phyloP scores from a whole-genome alignment of 352 stramenopile species.

The Pythium folliculosum region DNA sequence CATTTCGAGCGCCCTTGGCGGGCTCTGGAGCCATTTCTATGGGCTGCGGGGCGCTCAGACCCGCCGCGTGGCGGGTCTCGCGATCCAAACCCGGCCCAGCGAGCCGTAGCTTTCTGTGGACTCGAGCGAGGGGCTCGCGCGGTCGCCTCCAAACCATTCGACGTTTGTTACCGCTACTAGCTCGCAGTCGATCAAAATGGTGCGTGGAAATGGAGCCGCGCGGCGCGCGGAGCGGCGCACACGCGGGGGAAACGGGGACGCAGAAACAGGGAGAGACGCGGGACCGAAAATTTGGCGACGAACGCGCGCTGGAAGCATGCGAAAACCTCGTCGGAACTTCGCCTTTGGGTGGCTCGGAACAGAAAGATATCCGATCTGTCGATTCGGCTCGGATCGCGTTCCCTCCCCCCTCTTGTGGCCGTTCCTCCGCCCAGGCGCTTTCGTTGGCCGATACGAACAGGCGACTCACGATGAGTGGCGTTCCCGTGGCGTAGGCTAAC shows the following conservation, averaged over 20 bases:
- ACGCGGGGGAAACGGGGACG: not conserved
- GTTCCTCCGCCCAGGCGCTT: not conserved
- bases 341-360: not conserved
- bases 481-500: constrained; percentile 28
- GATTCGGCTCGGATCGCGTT: not conserved
- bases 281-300: constrained; percentile 6
- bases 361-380: not conserved
- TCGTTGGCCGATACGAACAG: not conserved
- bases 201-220: constrained; percentile 16
- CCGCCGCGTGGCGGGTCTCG: constrained; percentile 9
- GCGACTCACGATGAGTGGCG: not conserved
- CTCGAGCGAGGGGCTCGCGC: constrained; percentile 11
- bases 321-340: not conserved
- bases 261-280: not conserved
- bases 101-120: constrained; percentile 33
- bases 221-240: not conserved
- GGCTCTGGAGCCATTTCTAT: constrained; percentile 27
- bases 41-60: constrained; percentile 1
- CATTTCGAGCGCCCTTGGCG: constrained; percentile 19
- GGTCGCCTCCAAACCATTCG: constrained; percentile 32
- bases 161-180: constrained; percentile 36
- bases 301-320: constrained; percentile 11
- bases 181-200: constrained; percentile 37
- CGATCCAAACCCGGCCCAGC: constrained; percentile 30
- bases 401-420: not conserved